Conservation (phyloP, 1,139 yeast genomes). For the Scheffersomyces insectosa region DNA sequence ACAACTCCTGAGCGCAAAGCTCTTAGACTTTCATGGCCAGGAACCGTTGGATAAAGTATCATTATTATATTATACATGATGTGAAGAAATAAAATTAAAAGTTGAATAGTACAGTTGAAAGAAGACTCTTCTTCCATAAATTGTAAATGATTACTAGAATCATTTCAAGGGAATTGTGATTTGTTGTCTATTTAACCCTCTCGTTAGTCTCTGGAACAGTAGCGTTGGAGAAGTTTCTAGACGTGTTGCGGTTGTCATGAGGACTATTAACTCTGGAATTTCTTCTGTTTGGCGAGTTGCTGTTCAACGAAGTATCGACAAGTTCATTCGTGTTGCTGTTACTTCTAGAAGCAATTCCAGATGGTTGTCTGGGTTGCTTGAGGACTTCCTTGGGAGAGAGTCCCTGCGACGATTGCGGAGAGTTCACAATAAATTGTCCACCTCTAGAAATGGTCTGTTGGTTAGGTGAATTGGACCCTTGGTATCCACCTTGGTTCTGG, state of each 20-base stretch:
- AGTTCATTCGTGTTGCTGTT: not conserved
- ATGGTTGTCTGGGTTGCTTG: conserved; percentile 17
- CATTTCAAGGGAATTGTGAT: too few species aligned
- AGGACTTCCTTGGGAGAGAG: conserved; percentile 33
- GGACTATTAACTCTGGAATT: not conserved
- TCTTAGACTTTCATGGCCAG: too few species aligned
- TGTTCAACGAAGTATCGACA: not conserved
- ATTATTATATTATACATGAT: too few species aligned
- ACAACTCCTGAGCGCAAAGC: too few species aligned
- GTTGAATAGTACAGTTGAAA: too few species aligned
- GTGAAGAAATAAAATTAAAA: too few species aligned
- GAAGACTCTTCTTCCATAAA: too few species aligned
- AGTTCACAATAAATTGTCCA: conserved; percentile 18
- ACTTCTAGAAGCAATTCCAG: not conserved
- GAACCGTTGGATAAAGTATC: too few species aligned
- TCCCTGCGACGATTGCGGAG: conserved; percentile 36
- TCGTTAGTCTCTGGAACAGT: too few species aligned
- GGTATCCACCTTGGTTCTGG: conserved; percentile 1
- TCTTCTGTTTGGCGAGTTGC: not conserved
- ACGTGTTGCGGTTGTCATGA: not conserved
- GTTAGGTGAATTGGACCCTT: conserved; percentile 4
- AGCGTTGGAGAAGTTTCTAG: not conserved
- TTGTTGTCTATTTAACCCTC: too few species aligned
- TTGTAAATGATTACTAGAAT: too few species aligned
- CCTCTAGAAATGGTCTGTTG: conserved; percentile 15